A percentile compares a stretch with the other conserved stretches of the same genome.
Evolutionary conservation across 495 filamentous ascomycete genomes (phyloP).

Genomic region (Neurospora sp.): DNA sequence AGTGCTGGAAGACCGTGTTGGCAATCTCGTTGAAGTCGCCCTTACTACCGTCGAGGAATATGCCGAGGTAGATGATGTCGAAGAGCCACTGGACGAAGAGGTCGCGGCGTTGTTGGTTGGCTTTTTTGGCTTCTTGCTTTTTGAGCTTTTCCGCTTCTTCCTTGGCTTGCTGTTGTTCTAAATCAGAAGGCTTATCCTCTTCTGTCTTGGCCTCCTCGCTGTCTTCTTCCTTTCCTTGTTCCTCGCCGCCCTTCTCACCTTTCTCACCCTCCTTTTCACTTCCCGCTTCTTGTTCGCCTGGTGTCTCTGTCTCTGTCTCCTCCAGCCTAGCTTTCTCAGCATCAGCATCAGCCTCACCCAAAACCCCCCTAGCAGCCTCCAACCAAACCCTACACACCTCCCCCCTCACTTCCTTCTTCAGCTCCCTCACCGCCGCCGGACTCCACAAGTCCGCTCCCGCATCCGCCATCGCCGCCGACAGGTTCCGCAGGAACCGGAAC

Average conservation of each 20-base stretch:
- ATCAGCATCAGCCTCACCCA: not conserved
- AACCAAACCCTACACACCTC: conserved; percentile 35
- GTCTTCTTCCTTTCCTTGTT: conserved; percentile 15
- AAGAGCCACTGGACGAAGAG: conserved; percentile 66
- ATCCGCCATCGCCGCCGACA: conserved; percentile 56
- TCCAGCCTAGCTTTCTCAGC: too few species aligned
- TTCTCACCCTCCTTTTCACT: not conserved
- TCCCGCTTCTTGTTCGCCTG: too few species aligned
- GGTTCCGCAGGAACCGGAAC: conserved; percentile 61
- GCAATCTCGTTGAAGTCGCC: conserved; percentile 37
- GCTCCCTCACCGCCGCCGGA: conserved; percentile 47
- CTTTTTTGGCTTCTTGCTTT: conserved; percentile 7
- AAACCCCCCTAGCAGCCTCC: conserved; percentile 20
- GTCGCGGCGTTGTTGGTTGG: conserved; percentile 31
- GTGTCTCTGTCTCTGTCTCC: too few species aligned
- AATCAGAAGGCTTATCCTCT: conserved; percentile 4
- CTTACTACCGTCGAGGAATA: conserved; percentile 23
- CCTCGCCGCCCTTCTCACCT: not conserved
- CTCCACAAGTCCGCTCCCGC: conserved; percentile 79
- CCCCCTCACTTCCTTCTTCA: conserved; percentile 48
- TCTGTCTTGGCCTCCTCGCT: conserved; percentile 24
- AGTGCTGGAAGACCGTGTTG: conserved; percentile 35
- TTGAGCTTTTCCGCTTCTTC: not conserved
- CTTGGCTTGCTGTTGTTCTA: conserved; percentile 6
- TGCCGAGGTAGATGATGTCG: conserved; percentile 59